phyloP scores from a whole-genome alignment of 106 monocot genomes.

The Agapanthus africanus region DNA sequence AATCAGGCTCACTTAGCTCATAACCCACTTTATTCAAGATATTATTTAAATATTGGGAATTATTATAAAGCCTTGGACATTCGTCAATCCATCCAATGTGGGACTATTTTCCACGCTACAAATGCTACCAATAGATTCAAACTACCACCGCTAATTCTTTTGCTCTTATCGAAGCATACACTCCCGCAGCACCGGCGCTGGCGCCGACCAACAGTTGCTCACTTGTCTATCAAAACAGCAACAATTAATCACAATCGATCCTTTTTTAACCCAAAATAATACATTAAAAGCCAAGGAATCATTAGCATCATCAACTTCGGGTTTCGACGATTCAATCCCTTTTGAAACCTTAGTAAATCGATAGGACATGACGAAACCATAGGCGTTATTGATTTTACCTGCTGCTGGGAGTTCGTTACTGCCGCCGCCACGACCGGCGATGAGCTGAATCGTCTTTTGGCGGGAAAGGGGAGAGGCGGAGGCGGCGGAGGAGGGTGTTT shows the following conservation, averaged over 20 bases:
- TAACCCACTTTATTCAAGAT: no score
- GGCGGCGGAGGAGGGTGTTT: background rate
- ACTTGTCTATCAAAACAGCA: conserved; percentile 25
- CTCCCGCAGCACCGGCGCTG: conserved; percentile 86
- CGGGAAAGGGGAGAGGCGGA: background rate
- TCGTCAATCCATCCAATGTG: no score
- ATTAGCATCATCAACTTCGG: background rate
- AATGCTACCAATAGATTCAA: no score
- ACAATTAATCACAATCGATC: background rate
- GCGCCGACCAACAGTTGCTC: conserved; percentile 61
- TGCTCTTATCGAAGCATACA: conserved; percentile 86
- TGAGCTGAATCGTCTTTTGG: background rate
- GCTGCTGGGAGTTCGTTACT: background rate
- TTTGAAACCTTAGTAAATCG: background rate
- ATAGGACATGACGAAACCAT: background rate
- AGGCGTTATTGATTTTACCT: background rate
- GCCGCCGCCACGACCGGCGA: background rate
- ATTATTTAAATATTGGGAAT: no score
- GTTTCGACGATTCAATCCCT: background rate
- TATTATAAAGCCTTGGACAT: no score
- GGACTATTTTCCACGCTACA: no score
- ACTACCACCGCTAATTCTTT: no score
- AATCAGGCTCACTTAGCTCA: no score
- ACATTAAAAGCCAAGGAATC: no score
- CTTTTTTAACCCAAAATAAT: background rate